phyloP scores from a whole-genome alignment of 2,329 filamentous ascomycete genomes.

The Colletotrichum acutatum region DNA sequence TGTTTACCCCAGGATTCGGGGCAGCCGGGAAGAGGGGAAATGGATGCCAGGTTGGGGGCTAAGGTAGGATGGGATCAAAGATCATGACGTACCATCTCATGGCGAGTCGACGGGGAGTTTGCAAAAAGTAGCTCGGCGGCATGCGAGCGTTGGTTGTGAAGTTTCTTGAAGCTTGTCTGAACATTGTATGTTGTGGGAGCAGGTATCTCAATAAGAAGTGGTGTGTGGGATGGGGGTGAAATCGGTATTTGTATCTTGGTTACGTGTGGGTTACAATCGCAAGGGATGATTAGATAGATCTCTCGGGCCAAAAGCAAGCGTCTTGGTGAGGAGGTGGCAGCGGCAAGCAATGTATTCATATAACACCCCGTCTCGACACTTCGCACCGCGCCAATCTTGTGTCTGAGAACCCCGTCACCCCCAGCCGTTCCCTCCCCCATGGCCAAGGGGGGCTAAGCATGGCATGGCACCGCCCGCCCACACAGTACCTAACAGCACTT shows the following conservation, averaged over 20 bases:
- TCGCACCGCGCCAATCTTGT: constrained; percentile 6
- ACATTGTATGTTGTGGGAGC: constrained; percentile 14
- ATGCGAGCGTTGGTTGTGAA: constrained; percentile 49
- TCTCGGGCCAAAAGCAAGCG: constrained; percentile 14
- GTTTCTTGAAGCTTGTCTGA: constrained; percentile 37
- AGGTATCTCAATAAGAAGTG: not conserved
- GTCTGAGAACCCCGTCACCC: constrained; percentile 21
- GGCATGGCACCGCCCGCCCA: not conserved
- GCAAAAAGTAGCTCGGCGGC: constrained; percentile 47
- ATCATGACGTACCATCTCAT: constrained; percentile 45
- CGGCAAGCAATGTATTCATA: constrained; percentile 32
- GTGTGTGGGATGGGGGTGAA: constrained; percentile 7
- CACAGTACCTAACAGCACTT: no score
- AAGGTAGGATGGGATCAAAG: not conserved
- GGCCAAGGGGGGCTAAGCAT: not conserved
- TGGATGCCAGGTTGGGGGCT: not conserved
- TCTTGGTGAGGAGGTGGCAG: constrained; percentile 15
- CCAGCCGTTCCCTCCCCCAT: not conserved
- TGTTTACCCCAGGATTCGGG: constrained; percentile 4
- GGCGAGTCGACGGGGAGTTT: constrained; percentile 43
- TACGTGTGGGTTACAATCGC: constrained; percentile 11
- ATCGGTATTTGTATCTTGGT: constrained; percentile 15
- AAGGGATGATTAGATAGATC: constrained; percentile 22
- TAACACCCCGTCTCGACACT: constrained; percentile 13
- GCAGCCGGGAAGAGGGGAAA: not conserved